Evolutionary conservation across 169 alveolate genomes (phyloP).

Genomic region (Hepatocystis sp.): DNA sequence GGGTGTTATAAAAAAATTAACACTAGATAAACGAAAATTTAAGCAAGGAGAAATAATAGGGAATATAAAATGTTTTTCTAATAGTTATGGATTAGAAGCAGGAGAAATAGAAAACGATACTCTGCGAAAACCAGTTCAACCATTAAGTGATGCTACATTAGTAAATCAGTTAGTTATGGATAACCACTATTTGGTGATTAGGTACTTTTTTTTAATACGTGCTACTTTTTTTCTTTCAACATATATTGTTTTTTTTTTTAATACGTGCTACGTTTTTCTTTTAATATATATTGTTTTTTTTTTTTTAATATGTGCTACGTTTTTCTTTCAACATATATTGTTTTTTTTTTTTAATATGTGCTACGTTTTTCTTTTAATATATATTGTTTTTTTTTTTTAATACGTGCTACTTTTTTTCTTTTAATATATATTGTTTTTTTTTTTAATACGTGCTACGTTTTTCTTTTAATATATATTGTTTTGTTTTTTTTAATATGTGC

Average conservation of each 20-base stretch:
- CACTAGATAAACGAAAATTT: slow-evolving; percentile 82
- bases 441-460: no score
- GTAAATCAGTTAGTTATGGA: slow-evolving; percentile 76
- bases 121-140: slow-evolving; percentile 79
- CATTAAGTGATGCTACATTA: slow-evolving; percentile 80
- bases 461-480: no score
- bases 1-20: slow-evolving; percentile 79
- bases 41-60: slow-evolving; percentile 86
- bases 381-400: no score
- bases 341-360: no score
- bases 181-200: slow-evolving; percentile 79
- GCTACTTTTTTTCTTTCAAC: no score
- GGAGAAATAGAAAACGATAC: slow-evolving; percentile 65
- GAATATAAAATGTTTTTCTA: slow-evolving; percentile 81
- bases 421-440: no score
- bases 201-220: slow-evolving; percentile 37
- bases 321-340: no score
- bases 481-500: no score
- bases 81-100: slow-evolving; percentile 80
- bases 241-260: slow-evolving; percentile 21
- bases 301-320: no score
- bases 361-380: no score
- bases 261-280: neutral
- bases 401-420: no score
- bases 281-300: no score